Evolutionary conservation across 1,139 yeast species (phyloP), one percentile per base, ranked within the genome.

Genomic region (Nadsonia commutata): DNA sequence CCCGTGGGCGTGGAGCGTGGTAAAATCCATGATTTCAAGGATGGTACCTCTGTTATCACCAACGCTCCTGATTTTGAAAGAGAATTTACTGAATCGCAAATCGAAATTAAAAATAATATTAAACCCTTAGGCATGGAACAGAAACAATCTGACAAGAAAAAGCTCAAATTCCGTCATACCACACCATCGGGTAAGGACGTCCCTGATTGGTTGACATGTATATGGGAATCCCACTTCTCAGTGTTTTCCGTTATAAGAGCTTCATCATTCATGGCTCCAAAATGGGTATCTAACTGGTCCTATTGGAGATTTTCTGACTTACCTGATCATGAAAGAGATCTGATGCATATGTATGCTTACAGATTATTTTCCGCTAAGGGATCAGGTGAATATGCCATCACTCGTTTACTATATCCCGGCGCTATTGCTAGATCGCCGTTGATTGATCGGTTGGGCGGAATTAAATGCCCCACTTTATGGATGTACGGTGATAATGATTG

Each of bases 401-500:
- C 79, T 41, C 67, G 79, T 48, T 56, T 80, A 13, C 65, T 80
- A 43, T 80, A 83, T 0, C 85, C 86, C 0, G 79, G 83, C 11
- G 80, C 86, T n/a, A 72, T 77, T 4, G 84, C 88, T 17, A 74
- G 78, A 44, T 72, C 76, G 62, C 95, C 95, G 1, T 66, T 86
- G 44, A 64, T 73, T 50, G 94, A 85, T 56, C 72, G 82, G 47
- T 63, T 80, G 38, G 53, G 58, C 1, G 51, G 57, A 1, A 55
- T 74, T 27, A 55, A 63, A 33, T 67, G 68, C 21, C 72, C 74
- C 27, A 66, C 73, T 17, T 57, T 75, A 2, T 68, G 86, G 62
- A 59, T 84, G 40, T 86, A 85, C 57, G 96, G 96, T 0, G 78
- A 80, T 50, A 74, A 69, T 50, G 96, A 86, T 57, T 86, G 90